phyloP scores from a whole-genome alignment of 768 basidiomycete species.

The Tricholoma matsutake region DNA sequence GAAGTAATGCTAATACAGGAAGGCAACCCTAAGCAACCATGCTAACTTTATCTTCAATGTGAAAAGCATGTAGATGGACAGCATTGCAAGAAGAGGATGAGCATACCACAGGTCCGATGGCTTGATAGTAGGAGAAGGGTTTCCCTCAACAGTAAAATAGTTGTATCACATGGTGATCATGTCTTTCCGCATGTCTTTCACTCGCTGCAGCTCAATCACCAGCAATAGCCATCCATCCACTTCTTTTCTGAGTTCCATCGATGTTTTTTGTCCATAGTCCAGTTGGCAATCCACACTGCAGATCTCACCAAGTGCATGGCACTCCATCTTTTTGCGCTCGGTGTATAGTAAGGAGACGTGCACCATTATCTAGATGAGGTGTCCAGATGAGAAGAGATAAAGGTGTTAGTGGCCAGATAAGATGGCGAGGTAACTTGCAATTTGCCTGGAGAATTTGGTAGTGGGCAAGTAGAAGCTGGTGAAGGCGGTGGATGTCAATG shows the following conservation, averaged over 20 bases:
- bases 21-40: too few species aligned
- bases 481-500: constrained; percentile 48
- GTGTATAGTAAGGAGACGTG: constrained; percentile 68
- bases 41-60: too few species aligned
- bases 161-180: too few species aligned
- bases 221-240: too few species aligned
- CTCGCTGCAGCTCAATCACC: too few species aligned
- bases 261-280: too few species aligned
- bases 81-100: background rate
- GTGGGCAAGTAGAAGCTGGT: constrained; percentile 72
- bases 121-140: constrained; percentile 32
- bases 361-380: constrained; percentile 48
- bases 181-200: too few species aligned
- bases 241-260: too few species aligned
- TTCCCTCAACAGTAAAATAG: constrained; percentile 43
- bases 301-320: constrained; percentile 54
- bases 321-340: constrained; percentile 66
- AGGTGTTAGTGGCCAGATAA: constrained; percentile 66
- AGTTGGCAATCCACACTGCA: constrained; percentile 61
- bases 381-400: too few species aligned
- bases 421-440: constrained; percentile 56
- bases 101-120: constrained; percentile 55
- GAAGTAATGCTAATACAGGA: too few species aligned
- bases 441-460: constrained; percentile 78
- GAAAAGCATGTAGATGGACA: too few species aligned